Evolutionary conservation across 192 early-diverging fungal genomes (phyloP).

Genomic region (Phlyctochytrium arcticum): DNA sequence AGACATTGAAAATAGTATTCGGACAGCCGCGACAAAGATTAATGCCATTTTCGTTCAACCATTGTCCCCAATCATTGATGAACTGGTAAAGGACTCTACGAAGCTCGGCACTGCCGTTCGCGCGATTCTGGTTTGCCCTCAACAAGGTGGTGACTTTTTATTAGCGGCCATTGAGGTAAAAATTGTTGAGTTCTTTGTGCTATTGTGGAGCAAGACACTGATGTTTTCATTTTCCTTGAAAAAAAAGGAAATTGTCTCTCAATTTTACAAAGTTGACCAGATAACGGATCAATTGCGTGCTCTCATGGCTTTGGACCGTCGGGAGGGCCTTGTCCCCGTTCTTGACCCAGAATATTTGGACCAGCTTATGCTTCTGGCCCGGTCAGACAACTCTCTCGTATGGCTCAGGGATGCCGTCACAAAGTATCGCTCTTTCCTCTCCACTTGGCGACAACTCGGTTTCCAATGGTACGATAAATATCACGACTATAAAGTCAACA

Average conservation of each 20-base stretch:
- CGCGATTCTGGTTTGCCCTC: background rate
- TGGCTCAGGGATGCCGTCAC: no score
- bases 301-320: background rate
- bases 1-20: background rate
- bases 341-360: background rate
- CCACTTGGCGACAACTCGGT: no score
- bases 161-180: background rate
- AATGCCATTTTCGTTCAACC: background rate
- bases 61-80: background rate
- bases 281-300: no score
- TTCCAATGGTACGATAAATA: no score
- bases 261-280: no score
- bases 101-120: background rate
- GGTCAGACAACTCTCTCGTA: no score
- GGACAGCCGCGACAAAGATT: background rate
- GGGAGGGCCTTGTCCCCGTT: background rate
- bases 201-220: no score
- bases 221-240: no score
- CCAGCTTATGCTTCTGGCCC: background rate
- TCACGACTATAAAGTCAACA: no score
- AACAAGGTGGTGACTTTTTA: background rate
- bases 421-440: no score
- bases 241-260: no score
- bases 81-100: background rate
- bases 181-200: background rate